These are phyloP conservation scores for Lentinula aciculospora DNA, from an alignment of 768 basidiomycete genomes.

Conservation along the genomic window DNA sequence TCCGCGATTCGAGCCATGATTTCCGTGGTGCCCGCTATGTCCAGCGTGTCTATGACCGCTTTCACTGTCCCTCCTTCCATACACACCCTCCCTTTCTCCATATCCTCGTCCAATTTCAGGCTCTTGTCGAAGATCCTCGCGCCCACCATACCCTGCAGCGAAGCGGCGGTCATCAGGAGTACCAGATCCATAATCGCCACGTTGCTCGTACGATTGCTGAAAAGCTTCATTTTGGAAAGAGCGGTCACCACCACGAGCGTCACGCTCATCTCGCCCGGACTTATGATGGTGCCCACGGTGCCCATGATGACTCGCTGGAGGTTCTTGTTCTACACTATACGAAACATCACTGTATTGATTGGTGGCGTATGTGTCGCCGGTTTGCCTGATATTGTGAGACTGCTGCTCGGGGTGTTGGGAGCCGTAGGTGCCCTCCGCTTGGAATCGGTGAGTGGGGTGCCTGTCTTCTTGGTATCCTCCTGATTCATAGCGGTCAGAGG, in stretches of 20 bases:
- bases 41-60: constrained; percentile 3
- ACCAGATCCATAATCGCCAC: constrained; percentile 8
- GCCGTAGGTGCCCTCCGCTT: not conserved
- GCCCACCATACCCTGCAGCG: constrained; percentile 8
- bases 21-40: not conserved
- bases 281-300: not conserved
- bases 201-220: not conserved
- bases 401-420: not conserved
- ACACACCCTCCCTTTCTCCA: not conserved
- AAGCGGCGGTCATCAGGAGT: constrained; percentile 5
- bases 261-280: not conserved
- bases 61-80: no score
- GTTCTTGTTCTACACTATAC: not conserved
- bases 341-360: not conserved
- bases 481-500: not conserved
- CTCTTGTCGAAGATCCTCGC: constrained; percentile 8
- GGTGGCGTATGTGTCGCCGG: not conserved
- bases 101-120: constrained; percentile 15
- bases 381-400: not conserved
- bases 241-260: not conserved
- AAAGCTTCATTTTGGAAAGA: not conserved
- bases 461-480: not conserved
- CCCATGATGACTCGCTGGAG: not conserved
- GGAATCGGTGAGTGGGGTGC: not conserved
- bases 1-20: constrained; percentile 8